Conservation (phyloP, 169 alveolate genomes). For the Eimeria necatrix region DNA sequence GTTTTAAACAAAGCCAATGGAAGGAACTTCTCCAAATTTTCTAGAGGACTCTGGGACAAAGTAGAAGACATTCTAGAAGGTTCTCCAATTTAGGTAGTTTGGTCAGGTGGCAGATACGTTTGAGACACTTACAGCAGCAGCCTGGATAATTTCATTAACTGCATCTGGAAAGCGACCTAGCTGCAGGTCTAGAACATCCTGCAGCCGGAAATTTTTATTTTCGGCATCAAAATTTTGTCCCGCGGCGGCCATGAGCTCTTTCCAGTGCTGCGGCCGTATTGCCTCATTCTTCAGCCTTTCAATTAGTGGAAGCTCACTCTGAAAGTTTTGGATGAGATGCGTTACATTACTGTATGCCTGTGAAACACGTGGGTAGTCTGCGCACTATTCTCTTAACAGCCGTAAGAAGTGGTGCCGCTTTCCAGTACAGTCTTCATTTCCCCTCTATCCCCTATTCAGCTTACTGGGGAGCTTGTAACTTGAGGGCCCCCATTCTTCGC, state of each 20-base stretch:
- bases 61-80: too few relatives aligned
- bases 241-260: slow-evolving; percentile 86
- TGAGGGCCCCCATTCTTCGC: slow-evolving; percentile 81
- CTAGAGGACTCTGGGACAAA: too few relatives aligned
- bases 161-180: slow-evolving; percentile 93
- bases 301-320: slow-evolving; percentile 93
- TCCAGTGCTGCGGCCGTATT: slow-evolving; percentile 96
- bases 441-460: background rate
- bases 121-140: slow-evolving; percentile 88
- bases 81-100: too few relatives aligned
- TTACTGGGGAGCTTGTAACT: slow-evolving; percentile 64
- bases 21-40: too few relatives aligned
- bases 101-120: too few relatives aligned
- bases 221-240: slow-evolving; percentile 86
- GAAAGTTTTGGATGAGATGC: slow-evolving; percentile 89
- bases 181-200: slow-evolving; percentile 92
- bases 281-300: slow-evolving; percentile 93
- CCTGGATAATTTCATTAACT: slow-evolving; percentile 94
- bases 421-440: background rate
- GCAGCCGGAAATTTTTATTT: slow-evolving; percentile 89
- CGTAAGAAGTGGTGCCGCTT: background rate
- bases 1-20: too few relatives aligned
- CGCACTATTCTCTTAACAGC: background rate
- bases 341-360: slow-evolving; percentile 90
- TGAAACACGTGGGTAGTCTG: background rate